phyloP scores from a whole-genome alignment of 2,329 filamentous ascomycete genomes.

The Alternaria hordeiaustralica region DNA sequence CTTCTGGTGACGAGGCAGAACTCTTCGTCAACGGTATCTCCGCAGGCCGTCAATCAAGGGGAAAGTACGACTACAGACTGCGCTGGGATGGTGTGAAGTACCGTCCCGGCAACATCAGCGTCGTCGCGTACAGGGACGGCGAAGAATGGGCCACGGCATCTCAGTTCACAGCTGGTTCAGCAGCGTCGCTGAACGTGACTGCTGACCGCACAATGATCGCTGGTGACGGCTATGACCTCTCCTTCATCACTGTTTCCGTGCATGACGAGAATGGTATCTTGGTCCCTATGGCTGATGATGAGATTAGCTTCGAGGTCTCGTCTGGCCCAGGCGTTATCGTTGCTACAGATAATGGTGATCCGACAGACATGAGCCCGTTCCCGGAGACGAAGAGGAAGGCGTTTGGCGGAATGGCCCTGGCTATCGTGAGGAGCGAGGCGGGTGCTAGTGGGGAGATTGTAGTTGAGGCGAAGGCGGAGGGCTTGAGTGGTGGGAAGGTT shows the following conservation, averaged over 20 bases:
- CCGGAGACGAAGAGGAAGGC: conserved; percentile 29
- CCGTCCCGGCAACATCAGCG: conserved; percentile 55
- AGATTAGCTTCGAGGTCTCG: conserved; percentile 53
- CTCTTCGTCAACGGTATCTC: conserved; percentile 61
- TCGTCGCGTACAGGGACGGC: conserved; percentile 58
- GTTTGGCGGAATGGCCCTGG: conserved; percentile 34
- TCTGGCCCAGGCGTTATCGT: conserved; percentile 53
- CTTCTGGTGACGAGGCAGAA: conserved; percentile 61
- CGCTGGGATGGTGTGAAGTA: conserved; percentile 62
- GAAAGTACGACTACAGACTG: conserved; percentile 55
- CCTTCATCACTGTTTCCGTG: conserved; percentile 56
- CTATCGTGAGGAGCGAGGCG: conserved; percentile 26
- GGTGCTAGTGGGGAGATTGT: conserved; percentile 19
- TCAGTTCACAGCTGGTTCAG: conserved; percentile 51
- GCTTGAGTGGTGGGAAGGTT: conserved; percentile 9
- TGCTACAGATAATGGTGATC: conserved; percentile 33
- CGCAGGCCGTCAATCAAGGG: conserved; percentile 50
- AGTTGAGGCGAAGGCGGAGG: conserved; percentile 12
- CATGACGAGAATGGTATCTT: conserved; percentile 53
- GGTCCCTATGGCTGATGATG: conserved; percentile 54
- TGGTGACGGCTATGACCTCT: conserved; percentile 55
- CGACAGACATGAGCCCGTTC: conserved; percentile 33
- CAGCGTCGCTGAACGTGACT: conserved; percentile 49
- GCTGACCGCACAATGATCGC: conserved; percentile 52
- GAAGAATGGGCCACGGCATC: conserved; percentile 55